Base-by-base conservation (phyloP, 2,329 filamentous ascomycete genomes). In the Dothistroma pini region DNA sequence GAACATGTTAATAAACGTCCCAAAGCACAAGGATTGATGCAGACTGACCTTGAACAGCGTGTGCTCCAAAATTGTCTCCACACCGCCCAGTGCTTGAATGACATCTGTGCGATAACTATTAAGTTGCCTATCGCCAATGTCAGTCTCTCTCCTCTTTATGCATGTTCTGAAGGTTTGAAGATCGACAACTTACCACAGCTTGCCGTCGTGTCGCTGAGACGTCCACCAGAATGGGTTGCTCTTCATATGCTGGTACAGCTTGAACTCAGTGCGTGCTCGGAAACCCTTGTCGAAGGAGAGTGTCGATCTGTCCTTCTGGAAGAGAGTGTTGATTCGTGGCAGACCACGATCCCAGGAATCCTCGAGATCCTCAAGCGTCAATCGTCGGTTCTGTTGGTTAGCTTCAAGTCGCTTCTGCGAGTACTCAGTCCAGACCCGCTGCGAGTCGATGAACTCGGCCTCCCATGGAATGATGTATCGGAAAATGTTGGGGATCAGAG, bases 211-310 rank as follows among this genome's bases (percentile, higher is more conserved):
- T 44, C 95, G 84, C 76, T 97, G 93, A 71, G 90, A 96, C 4
- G 95, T 99, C 95, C 95, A 99, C 92, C 93, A 97, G 82, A 97
- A 97, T 0, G 95, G 95, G 74, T 97, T 97, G 78, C 89, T 96
- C 85, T 96, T 97, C 93, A 99, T 97, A 63, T 97, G 82, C 75
- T 97, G 93, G 74, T 97, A 99, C 32, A 95, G 88, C 82, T 99
- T 99, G 82, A 99, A 99, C 75, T 99, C 95, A 11, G 93, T 91
- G 57, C 95, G 85, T 14, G 93, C 88, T 68, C 95, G 89, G 87
- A 97, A 99, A 58, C 95, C 95, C 79, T 99, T 99, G 80, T 99
- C 95, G 72, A 99, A 99, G 72, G 91, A 96, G 65, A 99, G 83
- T 0, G 95, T 99, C 75, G 92, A 97, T 71, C 95, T 85, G 70